These are phyloP conservation scores for Russula dissimulans DNA, from an alignment of 768 basidiomycete genomes.

Conservation along the genomic window DNA sequence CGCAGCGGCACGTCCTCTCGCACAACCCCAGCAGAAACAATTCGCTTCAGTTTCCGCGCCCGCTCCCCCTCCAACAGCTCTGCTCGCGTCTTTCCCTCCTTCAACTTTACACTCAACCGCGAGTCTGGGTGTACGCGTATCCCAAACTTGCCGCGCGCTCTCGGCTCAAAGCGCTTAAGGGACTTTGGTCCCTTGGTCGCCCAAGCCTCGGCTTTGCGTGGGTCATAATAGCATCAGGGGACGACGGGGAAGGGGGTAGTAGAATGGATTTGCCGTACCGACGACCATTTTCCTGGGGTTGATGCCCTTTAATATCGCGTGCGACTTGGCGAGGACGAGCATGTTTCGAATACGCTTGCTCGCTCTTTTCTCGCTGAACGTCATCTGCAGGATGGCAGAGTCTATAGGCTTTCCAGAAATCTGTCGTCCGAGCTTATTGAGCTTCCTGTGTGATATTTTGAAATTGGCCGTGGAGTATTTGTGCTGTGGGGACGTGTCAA, in stretches of 20 bases:
- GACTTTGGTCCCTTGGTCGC: conserved; percentile 72
- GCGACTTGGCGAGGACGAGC: conserved; percentile 78
- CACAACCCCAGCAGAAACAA: conserved; percentile 70
- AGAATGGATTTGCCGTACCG: conserved; percentile 41
- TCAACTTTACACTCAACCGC: conserved; percentile 64
- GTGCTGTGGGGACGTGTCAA: conserved; percentile 43
- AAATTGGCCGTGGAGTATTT: conserved; percentile 89
- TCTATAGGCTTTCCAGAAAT: conserved; percentile 90
- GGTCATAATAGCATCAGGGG: background rate
- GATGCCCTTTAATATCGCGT: conserved; percentile 72
- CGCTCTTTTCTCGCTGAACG: conserved; percentile 89
- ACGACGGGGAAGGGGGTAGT: background rate
- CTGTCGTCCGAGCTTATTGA: conserved; percentile 81
- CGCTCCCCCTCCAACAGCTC: conserved; percentile 56
- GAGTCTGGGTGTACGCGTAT: conserved; percentile 69
- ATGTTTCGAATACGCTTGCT: conserved; percentile 81
- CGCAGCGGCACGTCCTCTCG: conserved; percentile 75
- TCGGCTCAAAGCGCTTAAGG: conserved; percentile 63
- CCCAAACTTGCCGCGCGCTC: conserved; percentile 75
- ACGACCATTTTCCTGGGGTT: conserved; percentile 66
- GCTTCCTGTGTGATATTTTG: conserved; percentile 88
- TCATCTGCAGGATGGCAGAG: conserved; percentile 93
- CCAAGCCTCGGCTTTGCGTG: conserved; percentile 76
- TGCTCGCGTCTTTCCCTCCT: conserved; percentile 70
- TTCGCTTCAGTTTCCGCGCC: conserved; percentile 58